Conservation (phyloP, 495 filamentous ascomycete genomes). For the Penicillium pancosmium region DNA sequence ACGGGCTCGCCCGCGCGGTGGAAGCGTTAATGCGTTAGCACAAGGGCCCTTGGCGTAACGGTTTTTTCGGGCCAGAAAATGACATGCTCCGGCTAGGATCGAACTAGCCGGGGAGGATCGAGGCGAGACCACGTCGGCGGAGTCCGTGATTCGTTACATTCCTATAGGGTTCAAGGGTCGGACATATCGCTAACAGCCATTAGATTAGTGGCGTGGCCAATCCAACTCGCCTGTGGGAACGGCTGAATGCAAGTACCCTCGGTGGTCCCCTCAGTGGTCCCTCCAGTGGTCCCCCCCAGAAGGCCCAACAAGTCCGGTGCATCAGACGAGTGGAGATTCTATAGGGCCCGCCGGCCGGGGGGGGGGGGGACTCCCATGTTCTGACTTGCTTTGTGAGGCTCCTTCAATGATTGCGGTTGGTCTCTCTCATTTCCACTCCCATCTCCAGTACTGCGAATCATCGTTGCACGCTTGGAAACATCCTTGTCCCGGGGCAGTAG, state of each 20-base stretch:
- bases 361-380: background rate
- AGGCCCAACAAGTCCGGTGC: slow-evolving; percentile 30
- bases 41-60: slow-evolving; percentile 41
- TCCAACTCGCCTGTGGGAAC: slow-evolving; percentile 10
- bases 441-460: background rate
- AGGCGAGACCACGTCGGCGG: slow-evolving; percentile 18
- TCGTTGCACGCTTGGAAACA: background rate
- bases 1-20: slow-evolving; percentile 42
- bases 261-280: too few species aligned
- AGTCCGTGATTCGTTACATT: slow-evolving; percentile 21
- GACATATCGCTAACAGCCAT: slow-evolving; percentile 24
- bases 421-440: background rate
- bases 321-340: slow-evolving; percentile 33
- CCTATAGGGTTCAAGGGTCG: slow-evolving; percentile 28
- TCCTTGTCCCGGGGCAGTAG: background rate
- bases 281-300: too few species aligned
- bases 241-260: slow-evolving; percentile 5
- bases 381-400: slow-evolving; percentile 24
- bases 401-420: slow-evolving; percentile 7
- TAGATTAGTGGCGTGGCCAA: slow-evolving; percentile 17
- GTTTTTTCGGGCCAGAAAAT: slow-evolving; percentile 34
- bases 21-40: slow-evolving; percentile 19
- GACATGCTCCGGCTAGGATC: slow-evolving; percentile 30
- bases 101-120: slow-evolving; percentile 26
- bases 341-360: background rate